Evolutionary conservation across 2,329 filamentous ascomycete genomes (phyloP), one percentile per base, ranked within the genome.

Genomic region (Colletotrichum plurivorum): DNA sequence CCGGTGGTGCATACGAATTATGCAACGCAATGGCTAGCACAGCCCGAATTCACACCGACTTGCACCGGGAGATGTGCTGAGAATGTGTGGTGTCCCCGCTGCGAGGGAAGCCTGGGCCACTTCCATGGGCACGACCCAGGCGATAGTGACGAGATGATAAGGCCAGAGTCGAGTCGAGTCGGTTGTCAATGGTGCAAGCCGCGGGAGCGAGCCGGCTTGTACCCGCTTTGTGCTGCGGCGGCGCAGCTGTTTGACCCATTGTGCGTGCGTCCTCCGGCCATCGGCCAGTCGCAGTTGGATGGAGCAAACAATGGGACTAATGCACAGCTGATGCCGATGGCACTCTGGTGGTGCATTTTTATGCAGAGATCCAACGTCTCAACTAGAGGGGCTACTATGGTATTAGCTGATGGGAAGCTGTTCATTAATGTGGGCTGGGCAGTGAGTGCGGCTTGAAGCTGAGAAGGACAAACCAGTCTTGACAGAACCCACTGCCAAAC

Each of bases 351-450:
- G 55, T 51, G 58, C 58, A 51, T 31, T 56, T 57, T 71, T 71
- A 70, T 71, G 70, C 70, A 71, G 46, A 52, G 22, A 31, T 20
- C 67, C 54, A 67, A 60, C 54, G 70, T 71, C 67, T 71, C 67
- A 63, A 31, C 70, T 68, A 71, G 59, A 63, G 36, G n/a, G 22
- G 22, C 22, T 25, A 25, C 4, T 25, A 25, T 25, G 5, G 22
- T 15, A 9, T 55, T 65, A 55, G 55, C 55, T 56, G 49, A 45
- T 51, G 55, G 55, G 43, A 27, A 43, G 31, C 54, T 22, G 18
- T 56, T 25, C 39, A 5, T 36, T 10, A 16, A 45, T 25, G 39
- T 58, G 45, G 46, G 12, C 46, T 46, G 36, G 18, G 22, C 22
- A 25, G 22, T 25, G 22, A 5, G 22, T 27, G 49, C 48, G 39